Evolutionary conservation across 2,329 filamentous ascomycete genomes (phyloP).

Genomic region (Xylaria sp.): DNA sequence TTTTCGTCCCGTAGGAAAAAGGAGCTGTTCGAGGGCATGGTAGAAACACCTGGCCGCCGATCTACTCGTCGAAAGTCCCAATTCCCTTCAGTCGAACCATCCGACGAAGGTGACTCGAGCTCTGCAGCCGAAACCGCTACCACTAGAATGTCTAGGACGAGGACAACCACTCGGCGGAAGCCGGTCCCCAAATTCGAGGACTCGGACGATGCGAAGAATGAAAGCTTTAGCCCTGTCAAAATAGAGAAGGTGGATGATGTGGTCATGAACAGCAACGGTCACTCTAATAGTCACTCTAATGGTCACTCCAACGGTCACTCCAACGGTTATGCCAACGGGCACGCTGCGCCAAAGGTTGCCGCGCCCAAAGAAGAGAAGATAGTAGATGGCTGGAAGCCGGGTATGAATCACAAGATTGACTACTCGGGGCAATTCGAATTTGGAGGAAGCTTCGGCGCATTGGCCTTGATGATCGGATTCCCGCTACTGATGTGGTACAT

Average conservation of each 20-base stretch:
- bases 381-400: slow-evolving; percentile 68
- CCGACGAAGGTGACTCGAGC: slow-evolving; percentile 61
- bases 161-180: slow-evolving; percentile 57
- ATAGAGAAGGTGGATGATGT: slow-evolving; percentile 42
- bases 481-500: slow-evolving; percentile 99
- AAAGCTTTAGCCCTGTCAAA: slow-evolving; percentile 47
- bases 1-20: slow-evolving; percentile 60
- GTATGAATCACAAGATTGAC: slow-evolving; percentile 71
- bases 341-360: slow-evolving; percentile 31
- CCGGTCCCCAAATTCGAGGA: slow-evolving; percentile 62
- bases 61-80: slow-evolving; percentile 63
- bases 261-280: no score
- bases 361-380: slow-evolving; percentile 46
- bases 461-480: slow-evolving; percentile 89
- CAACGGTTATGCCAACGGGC: slow-evolving; percentile 39
- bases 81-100: slow-evolving; percentile 55
- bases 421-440: slow-evolving; percentile 79
- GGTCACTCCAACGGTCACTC: no score
- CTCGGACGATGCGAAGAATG: slow-evolving; percentile 50
- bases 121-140: slow-evolving; percentile 56
- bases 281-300: no score
- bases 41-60: slow-evolving; percentile 64
- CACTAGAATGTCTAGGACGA: slow-evolving; percentile 42
- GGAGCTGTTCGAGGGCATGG: slow-evolving; percentile 70
- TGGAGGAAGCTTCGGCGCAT: slow-evolving; percentile 83